Percentiles rank a stretch among this genome's conserved stretches.
These are phyloP conservation scores for Lyophyllum shimeji DNA, from an alignment of 768 basidiomycete genomes.

Conservation along the genomic window DNA sequence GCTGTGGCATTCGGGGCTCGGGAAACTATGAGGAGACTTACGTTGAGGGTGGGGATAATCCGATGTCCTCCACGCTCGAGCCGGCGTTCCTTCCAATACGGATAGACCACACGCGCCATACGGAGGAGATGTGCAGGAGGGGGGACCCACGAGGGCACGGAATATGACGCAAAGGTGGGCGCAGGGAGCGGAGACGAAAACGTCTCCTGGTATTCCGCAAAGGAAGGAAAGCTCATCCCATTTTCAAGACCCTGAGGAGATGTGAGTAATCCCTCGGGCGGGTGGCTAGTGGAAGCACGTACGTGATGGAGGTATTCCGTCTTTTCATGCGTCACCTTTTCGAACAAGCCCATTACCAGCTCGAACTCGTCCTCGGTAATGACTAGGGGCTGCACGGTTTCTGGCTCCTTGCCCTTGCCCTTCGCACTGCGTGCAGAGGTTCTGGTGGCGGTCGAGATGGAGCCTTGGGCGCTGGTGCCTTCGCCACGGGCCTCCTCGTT, in stretches of 20 bases:
- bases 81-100: constrained; percentile 89
- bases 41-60: constrained; percentile 88
- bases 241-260: constrained; percentile 54
- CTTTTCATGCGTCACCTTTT: constrained; percentile 87
- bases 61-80: constrained; percentile 76
- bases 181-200: constrained; percentile 61
- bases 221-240: constrained; percentile 69
- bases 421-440: constrained; percentile 70
- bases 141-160: constrained; percentile 70
- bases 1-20: background rate
- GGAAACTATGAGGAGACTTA: constrained; percentile 36
- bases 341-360: constrained; percentile 91
- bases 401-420: constrained; percentile 83
- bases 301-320: constrained; percentile 90
- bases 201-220: constrained; percentile 69
- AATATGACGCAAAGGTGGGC: constrained; percentile 67
- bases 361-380: constrained; percentile 94
- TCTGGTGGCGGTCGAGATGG: constrained; percentile 52
- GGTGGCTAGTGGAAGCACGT: constrained; percentile 32
- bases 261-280: constrained; percentile 4
- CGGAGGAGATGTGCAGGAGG: constrained; percentile 59
- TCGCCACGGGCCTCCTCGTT: constrained; percentile 86
- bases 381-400: constrained; percentile 56
- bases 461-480: constrained; percentile 78
- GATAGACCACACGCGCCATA: constrained; percentile 73